Conservation (phyloP, 257 asterid species). For the Gynochthodes officinalis region DNA sequence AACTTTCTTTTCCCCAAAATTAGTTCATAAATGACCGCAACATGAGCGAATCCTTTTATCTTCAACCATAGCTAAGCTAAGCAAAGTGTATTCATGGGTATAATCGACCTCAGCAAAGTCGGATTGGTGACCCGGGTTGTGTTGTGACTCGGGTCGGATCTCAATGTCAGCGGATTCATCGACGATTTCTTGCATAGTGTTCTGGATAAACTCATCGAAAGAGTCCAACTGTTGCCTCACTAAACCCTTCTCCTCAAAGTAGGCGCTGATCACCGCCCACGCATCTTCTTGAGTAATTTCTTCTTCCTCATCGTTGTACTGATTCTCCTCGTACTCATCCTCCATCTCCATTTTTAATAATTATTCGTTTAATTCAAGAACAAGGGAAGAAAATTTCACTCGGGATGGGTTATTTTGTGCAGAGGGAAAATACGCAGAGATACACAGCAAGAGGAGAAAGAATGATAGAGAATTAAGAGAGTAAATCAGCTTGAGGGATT, state of each 20-base stretch:
- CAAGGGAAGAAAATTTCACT: too few relatives aligned
- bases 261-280: slow-evolving; percentile 97
- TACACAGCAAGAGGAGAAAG: too few relatives aligned
- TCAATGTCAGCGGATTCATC: slow-evolving; percentile 92
- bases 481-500: too few relatives aligned
- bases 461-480: too few relatives aligned
- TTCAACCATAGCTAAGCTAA: not conserved
- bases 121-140: slow-evolving; percentile 86
- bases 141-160: slow-evolving; percentile 97
- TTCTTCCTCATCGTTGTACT: slow-evolving; percentile 50
- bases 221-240: slow-evolving; percentile 96
- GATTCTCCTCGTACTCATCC: slow-evolving; percentile 48
- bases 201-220: slow-evolving; percentile 92
- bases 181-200: slow-evolving; percentile 97
- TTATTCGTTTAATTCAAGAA: too few relatives aligned
- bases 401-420: not conserved
- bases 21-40: not conserved
- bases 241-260: slow-evolving; percentile 91
- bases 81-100: not conserved
- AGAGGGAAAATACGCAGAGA: too few relatives aligned
- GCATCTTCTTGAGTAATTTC: slow-evolving; percentile 98
- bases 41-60: not conserved
- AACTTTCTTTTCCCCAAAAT: not conserved
- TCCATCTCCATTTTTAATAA: slow-evolving; percentile 51
- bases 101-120: slow-evolving; percentile 79